Conservation (phyloP, 1,284 basidiomycete genomes). For the Apiotrichum sp. region DNA sequence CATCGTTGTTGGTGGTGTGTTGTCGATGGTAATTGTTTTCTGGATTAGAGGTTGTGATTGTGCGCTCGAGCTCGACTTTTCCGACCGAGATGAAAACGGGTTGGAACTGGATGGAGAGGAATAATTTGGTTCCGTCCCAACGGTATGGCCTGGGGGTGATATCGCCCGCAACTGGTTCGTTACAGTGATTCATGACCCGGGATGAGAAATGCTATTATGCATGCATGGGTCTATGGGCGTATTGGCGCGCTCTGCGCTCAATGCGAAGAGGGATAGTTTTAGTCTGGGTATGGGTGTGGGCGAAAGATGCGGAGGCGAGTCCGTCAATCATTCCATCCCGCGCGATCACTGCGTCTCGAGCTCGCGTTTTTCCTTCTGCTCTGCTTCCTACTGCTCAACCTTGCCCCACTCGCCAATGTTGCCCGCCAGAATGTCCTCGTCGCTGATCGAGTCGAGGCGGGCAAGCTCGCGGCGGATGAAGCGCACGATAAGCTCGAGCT, state of each 20-base stretch:
- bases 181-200: no score
- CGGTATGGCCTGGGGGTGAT: no score
- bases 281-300: no score
- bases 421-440: constrained; percentile 59
- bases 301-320: no score
- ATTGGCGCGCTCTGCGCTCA: neutral
- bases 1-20: constrained; percentile 13
- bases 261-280: no score
- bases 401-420: constrained; percentile 44
- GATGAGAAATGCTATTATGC: neutral
- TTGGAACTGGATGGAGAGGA: neutral
- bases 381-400: constrained; percentile 9
- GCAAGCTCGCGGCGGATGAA: constrained; percentile 73
- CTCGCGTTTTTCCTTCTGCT: no score
- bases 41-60: no score
- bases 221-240: neutral
- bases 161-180: no score
- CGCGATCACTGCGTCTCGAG: no score
- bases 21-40: neutral
- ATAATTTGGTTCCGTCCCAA: constrained; percentile 1
- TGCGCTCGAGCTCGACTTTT: neutral
- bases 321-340: no score
- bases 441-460: constrained; percentile 64
- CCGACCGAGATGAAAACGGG: neutral
- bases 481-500: constrained; percentile 66